These are phyloP conservation scores for Cladosporium sp. DNA, from an alignment of 2,329 filamentous ascomycete genomes.

Conservation along the genomic window DNA sequence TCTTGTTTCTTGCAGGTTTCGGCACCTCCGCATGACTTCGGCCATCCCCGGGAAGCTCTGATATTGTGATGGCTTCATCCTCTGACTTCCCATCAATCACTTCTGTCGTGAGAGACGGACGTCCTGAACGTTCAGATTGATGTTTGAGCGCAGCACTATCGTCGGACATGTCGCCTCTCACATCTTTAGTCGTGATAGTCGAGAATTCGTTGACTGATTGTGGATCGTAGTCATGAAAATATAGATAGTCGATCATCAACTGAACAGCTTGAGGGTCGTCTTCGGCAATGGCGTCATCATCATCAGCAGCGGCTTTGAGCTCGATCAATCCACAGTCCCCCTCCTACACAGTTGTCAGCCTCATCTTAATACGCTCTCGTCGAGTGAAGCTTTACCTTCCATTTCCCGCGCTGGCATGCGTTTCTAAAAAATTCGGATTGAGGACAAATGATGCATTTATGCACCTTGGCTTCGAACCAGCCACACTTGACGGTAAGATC, in stretches of 20 bases:
- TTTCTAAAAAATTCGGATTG: constrained; percentile 1
- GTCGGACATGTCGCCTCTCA: not conserved
- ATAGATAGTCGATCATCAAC: constrained; percentile 3
- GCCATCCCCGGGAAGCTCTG: not conserved
- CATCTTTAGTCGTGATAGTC: not conserved
- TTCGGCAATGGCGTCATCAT: not conserved
- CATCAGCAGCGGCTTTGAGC: not conserved
- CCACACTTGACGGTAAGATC: constrained; percentile 3
- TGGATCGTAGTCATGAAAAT: not conserved
- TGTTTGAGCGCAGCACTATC: not conserved
- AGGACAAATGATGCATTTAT: constrained; percentile 6
- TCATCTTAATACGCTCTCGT: not conserved
- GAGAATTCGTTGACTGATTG: not conserved
- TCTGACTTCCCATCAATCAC: not conserved
- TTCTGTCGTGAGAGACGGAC: not conserved
- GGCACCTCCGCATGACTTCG: not conserved
- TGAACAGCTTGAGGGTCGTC: constrained; percentile 1
- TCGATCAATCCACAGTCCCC: not conserved
- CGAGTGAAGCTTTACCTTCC: constrained; percentile 1
- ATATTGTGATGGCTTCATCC: not conserved
- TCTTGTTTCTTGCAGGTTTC: not conserved
- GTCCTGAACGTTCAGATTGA: not conserved
- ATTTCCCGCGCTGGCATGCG: constrained; percentile 2
- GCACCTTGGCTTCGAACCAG: not conserved
- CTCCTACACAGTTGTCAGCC: not conserved